These are phyloP conservation scores for Articulospora tetracladia DNA, from an alignment of 495 filamentous ascomycete genomes.

Conservation along the genomic window DNA sequence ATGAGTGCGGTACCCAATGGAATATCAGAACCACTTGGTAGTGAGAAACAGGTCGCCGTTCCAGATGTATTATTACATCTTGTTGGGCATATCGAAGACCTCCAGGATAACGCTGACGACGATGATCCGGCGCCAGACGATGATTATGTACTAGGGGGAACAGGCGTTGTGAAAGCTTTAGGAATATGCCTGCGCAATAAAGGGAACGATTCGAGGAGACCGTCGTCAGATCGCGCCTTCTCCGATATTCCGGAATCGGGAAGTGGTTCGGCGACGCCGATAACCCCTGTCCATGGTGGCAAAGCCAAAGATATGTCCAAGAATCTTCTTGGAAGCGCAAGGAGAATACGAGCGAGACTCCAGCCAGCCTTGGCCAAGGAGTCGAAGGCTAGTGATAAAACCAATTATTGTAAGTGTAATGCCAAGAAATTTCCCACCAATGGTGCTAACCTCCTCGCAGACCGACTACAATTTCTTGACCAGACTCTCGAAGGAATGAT, in stretches of 20 bases:
- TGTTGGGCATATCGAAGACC: slow-evolving; percentile 54
- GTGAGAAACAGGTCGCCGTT: slow-evolving; percentile 39
- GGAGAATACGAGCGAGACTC: slow-evolving; percentile 79
- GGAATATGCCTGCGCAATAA: slow-evolving; percentile 84
- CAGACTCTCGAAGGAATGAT: slow-evolving; percentile 87
- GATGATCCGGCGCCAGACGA: slow-evolving; percentile 78
- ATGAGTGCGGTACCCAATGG: slow-evolving; percentile 29
- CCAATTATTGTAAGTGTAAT: slow-evolving; percentile 67
- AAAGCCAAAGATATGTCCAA: slow-evolving; percentile 92
- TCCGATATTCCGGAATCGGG: slow-evolving; percentile 15
- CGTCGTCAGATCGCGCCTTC: slow-evolving; percentile 33
- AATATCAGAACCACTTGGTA: slow-evolving; percentile 26
- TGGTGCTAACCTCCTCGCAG: slow-evolving; percentile 38
- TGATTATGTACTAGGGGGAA: slow-evolving; percentile 93
- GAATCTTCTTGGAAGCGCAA: slow-evolving; percentile 76
- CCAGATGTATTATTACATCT: slow-evolving; percentile 53
- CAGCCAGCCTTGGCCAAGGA: slow-evolving; percentile 81
- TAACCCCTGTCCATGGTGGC: slow-evolving; percentile 32
- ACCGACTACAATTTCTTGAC: slow-evolving; percentile 84
- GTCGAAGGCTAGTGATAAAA: slow-evolving; percentile 55
- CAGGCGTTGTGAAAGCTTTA: slow-evolving; percentile 90
- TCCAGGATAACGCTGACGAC: slow-evolving; percentile 52
- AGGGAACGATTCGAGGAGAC: slow-evolving; percentile 48
- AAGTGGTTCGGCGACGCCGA: slow-evolving; percentile 23
- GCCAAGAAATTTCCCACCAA: slow-evolving; percentile 8